A percentile compares a stretch with the other conserved stretches of the same genome.
Evolutionary conservation across 140 eudicot species (phyloP).

Genomic region (Erigeron philadelphicus): DNA sequence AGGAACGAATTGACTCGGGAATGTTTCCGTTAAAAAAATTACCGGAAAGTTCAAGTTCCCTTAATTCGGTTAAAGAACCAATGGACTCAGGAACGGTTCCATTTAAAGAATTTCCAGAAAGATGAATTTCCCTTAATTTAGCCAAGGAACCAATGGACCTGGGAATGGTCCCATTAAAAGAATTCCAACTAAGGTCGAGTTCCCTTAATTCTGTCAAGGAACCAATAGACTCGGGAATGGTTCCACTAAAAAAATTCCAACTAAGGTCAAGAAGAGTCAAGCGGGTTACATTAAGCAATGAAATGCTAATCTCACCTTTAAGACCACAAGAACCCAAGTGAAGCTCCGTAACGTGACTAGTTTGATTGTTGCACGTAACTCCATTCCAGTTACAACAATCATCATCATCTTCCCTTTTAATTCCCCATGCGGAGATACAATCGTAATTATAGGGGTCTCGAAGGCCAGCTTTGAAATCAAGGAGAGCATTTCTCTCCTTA

Average conservation of each 20-base stretch:
- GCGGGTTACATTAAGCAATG: not conserved
- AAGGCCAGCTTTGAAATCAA: not conserved
- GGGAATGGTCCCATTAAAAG: not conserved
- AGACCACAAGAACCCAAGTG: not conserved
- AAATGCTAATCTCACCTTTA: not conserved
- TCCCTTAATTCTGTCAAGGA: not conserved
- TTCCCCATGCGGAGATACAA: not conserved
- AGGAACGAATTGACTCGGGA: not conserved
- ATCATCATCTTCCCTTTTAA: not conserved
- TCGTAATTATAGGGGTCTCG: not conserved
- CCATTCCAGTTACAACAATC: not conserved
- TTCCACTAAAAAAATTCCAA: not conserved
- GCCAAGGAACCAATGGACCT: not conserved
- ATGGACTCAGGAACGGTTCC: not conserved
- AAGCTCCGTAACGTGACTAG: conserved; percentile 1
- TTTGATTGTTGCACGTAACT: not conserved
- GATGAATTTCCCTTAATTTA: not conserved
- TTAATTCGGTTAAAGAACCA: not conserved
- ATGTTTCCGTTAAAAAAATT: not conserved
- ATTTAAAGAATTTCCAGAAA: not conserved
- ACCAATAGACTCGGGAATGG: not conserved
- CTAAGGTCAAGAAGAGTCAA: not conserved
- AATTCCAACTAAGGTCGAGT: not conserved
- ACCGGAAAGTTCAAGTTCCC: not conserved
- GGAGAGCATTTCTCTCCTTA: not conserved